Percentiles rank a stretch among this genome's conserved stretches.
phyloP scores from a whole-genome alignment of 2,329 filamentous ascomycete genomes.

The Emericellopsis atlantica region DNA sequence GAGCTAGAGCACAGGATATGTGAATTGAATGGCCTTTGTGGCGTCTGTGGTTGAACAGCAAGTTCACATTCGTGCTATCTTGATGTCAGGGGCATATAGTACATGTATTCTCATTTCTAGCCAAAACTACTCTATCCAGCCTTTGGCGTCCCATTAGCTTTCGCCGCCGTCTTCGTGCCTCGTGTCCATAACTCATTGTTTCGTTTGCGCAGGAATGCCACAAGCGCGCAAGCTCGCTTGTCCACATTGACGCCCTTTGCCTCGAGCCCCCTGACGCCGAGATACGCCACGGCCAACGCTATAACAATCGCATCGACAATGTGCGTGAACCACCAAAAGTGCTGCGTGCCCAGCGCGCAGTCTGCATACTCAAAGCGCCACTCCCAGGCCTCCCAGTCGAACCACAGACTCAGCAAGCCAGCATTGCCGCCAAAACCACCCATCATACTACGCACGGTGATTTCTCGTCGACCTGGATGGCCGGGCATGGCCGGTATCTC shows the following conservation, averaged over 20 bases:
- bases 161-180: conserved; percentile 3
- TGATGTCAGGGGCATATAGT: too few species aligned
- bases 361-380: conserved; percentile 75
- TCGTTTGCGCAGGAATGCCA: conserved; percentile 6
- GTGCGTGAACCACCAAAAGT: conserved; percentile 90
- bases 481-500: conserved; percentile 26
- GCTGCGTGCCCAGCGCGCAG: conserved; percentile 73
- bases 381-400: conserved; percentile 56
- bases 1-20: conserved; percentile 1
- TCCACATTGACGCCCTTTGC: conserved; percentile 21
- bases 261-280: conserved; percentile 12
- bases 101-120: conserved; percentile 1
- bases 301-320: conserved; percentile 47
- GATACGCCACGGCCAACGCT: conserved; percentile 11
- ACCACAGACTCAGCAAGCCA: conserved; percentile 81
- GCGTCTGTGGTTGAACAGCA: too few species aligned
- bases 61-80: too few species aligned
- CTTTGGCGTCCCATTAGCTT: conserved; percentile 8
- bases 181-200: conserved; percentile 3
- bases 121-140: conserved; percentile 9
- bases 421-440: conserved; percentile 89
- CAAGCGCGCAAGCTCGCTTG: conserved; percentile 6
- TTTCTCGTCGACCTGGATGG: conserved; percentile 62
- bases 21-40: too few species aligned
- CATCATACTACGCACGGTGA: conserved; percentile 98